Evolutionary conservation across 2,329 filamentous ascomycete species (phyloP).

Genomic region (Zymoseptoria ardabiliae): DNA sequence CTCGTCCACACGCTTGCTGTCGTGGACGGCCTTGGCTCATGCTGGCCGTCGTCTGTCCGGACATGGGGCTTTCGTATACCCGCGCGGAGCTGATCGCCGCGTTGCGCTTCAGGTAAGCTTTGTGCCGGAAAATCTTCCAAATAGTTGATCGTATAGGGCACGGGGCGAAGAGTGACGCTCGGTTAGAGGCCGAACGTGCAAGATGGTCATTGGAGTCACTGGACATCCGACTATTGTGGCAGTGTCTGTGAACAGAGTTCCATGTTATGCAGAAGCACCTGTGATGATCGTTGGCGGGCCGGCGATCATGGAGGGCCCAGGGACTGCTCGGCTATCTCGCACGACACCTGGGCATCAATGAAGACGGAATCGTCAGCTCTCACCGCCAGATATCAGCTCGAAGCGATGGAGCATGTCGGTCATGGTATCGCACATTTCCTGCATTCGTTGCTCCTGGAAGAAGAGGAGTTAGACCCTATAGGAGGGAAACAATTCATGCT

Average conservation of each 20-base stretch:
- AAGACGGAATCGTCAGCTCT: neutral
- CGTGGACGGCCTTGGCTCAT: neutral
- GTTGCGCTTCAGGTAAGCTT: neutral
- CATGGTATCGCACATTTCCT: neutral
- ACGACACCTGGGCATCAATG: neutral
- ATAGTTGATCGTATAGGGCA: neutral
- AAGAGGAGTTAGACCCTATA: no score
- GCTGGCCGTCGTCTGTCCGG: neutral
- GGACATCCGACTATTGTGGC: no score
- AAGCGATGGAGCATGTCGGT: conserved; percentile 7
- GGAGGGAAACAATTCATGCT: no score
- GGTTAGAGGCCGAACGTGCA: neutral
- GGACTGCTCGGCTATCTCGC: neutral
- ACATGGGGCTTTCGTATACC: neutral
- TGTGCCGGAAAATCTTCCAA: neutral
- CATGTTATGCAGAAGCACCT: neutral
- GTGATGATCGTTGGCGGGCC: neutral
- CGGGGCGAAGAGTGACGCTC: neutral
- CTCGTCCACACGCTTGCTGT: neutral
- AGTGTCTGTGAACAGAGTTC: neutral
- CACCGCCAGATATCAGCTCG: conserved; percentile 8
- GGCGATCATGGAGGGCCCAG: neutral
- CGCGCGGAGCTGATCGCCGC: neutral
- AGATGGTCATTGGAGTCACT: neutral
- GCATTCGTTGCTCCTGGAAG: neutral